These are phyloP conservation scores for Paracoccidioides lutzii DNA, from an alignment of 2,329 filamentous ascomycete genomes.

Conservation along the genomic window DNA sequence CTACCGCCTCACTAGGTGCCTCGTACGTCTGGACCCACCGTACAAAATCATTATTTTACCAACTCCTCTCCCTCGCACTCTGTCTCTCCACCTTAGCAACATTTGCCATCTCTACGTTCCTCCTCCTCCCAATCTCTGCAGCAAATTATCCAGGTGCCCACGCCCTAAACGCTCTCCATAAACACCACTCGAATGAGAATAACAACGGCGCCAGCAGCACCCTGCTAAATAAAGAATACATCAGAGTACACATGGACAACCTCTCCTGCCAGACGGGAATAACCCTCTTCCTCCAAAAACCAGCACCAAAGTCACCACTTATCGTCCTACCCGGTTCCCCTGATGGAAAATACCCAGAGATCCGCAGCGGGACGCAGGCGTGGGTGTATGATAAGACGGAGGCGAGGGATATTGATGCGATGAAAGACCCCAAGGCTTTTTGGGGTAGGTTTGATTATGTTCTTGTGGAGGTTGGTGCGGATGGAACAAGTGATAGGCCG, in stretches of 20 bases:
- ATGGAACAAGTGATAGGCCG: slow-evolving; percentile 12
- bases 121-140: slow-evolving; percentile 69
- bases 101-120: slow-evolving; percentile 47
- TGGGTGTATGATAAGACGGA: slow-evolving; percentile 53
- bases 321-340: slow-evolving; percentile 13
- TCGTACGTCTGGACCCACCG: slow-evolving; percentile 55
- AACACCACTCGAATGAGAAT: slow-evolving; percentile 1
- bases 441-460: slow-evolving; percentile 49
- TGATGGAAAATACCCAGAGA: slow-evolving; percentile 10
- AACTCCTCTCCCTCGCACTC: slow-evolving; percentile 42
- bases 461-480: slow-evolving; percentile 34
- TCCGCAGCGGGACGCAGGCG: slow-evolving; percentile 12
- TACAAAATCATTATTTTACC: slow-evolving; percentile 47
- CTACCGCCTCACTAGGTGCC: slow-evolving; percentile 60
- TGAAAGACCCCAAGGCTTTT: slow-evolving; percentile 37
- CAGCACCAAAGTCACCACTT: slow-evolving; percentile 12
- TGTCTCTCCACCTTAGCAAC: slow-evolving; percentile 47
- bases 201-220: slow-evolving; percentile 6
- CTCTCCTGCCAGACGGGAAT: slow-evolving; percentile 52
- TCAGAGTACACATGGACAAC: slow-evolving; percentile 45
- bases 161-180: slow-evolving; percentile 45
- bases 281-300: slow-evolving; percentile 44
- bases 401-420: slow-evolving; percentile 34
- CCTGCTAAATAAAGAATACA: slow-evolving; percentile 10
- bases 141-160: slow-evolving; percentile 90